Evolutionary conservation across 106 monocot species (phyloP), one percentile per base, ranked within the genome.

Genomic region (Apostasia shenzhenica): DNA sequence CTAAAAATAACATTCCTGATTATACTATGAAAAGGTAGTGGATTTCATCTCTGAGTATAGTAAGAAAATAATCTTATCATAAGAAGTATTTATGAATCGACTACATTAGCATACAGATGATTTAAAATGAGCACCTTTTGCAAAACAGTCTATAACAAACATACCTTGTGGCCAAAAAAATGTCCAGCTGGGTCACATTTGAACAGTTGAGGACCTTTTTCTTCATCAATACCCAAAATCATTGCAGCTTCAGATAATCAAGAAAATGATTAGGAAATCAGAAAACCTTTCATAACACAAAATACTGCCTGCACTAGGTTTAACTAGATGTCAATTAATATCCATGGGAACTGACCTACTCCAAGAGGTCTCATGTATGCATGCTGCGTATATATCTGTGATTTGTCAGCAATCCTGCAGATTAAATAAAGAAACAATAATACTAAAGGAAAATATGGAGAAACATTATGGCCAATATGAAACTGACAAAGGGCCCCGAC

Each of bases 121-220:
- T 26, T 26, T 26, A 26, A 26, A 26, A 26, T 26, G 26, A 26
- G 26, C 26, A 26, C 26, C 26, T 26, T 26, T 26, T 26, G 26
- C 26, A 26, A 26, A 26, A 26, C 26, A 26, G 26, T 26, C 26
- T 26, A 26, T 26, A 26, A 26, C 26, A 26, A 26, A 66, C 43
- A 64, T 88, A 99, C 97, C 92, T 99, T 99, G 75, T 99, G 97
- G 43, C 97, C 97, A 81, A 90, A 99, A 73, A 92, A 99, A 71
- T 99, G 97, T 73, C 97, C 97, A 76, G 97, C 97, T 48, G 97
- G 97, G 80, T 99, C 97, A 76, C 97, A 92, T 48, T 99, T 99
- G 74, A 99, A 99, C 45, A 99, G 89, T 71, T 90, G 92, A 61
- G 97, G 92, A 43, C 92, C 92, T 72, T 87, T 90, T 70, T 99